Conservation (phyloP, 2,329 filamentous ascomycete species). For the Talaromyces sp. region DNA sequence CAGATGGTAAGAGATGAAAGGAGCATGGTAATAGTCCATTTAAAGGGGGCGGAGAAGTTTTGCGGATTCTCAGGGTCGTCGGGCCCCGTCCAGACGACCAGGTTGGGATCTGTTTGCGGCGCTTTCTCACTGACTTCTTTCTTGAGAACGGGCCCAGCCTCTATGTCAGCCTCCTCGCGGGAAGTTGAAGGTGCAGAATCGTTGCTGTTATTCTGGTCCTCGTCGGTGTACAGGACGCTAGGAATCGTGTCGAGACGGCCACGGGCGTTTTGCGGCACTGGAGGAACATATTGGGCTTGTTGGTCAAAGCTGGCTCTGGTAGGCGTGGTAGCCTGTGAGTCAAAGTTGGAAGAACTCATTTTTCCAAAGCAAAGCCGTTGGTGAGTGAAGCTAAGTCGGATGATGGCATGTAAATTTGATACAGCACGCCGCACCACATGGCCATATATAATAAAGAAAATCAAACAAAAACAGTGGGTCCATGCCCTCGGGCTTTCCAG, state of each 20-base stretch:
- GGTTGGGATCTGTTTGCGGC: constrained; percentile 20
- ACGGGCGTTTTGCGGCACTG: background rate
- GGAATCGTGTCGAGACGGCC: constrained; percentile 7
- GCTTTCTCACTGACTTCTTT: constrained; percentile 2
- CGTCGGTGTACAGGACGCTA: background rate
- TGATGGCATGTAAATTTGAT: background rate
- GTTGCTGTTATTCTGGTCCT: background rate
- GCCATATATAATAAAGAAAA: background rate
- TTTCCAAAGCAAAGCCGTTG: background rate
- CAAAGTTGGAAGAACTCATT: constrained; percentile 4
- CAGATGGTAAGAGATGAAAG: constrained; percentile 41
- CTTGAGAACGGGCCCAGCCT: background rate
- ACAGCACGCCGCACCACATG: background rate
- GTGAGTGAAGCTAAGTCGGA: background rate
- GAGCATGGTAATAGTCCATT: constrained; percentile 39
- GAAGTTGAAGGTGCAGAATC: background rate
- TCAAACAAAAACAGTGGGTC: background rate
- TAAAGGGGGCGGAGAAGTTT: constrained; percentile 21
- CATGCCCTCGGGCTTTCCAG: background rate
- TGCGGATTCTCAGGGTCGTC: constrained; percentile 26
- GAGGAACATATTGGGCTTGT: background rate
- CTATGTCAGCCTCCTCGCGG: background rate
- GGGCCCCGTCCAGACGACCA: constrained; percentile 26
- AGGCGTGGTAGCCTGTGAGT: constrained; percentile 8
- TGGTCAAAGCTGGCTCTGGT: constrained; percentile 6